phyloP scores from a whole-genome alignment of 768 basidiomycete genomes.

The Pulveroboletus frians region DNA sequence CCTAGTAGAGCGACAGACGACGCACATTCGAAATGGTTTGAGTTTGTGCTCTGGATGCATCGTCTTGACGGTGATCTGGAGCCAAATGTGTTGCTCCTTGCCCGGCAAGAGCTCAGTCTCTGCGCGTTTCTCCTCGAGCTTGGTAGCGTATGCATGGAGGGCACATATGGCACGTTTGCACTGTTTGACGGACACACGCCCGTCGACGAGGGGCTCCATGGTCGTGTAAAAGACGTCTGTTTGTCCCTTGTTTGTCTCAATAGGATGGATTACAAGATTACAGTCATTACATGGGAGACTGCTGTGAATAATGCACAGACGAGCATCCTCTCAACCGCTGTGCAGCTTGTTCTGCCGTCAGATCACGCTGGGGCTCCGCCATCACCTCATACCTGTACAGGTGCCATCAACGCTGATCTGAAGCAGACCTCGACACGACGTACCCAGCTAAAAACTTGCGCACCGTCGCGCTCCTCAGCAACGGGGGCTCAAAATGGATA shows the following conservation, averaged over 20 bases:
- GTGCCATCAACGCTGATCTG: background rate
- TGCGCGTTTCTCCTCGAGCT: conserved; percentile 58
- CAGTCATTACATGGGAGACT: too few species aligned
- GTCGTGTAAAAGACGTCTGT: background rate
- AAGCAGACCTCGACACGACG: conserved; percentile 19
- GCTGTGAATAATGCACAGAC: conserved; percentile 53
- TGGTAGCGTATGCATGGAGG: conserved; percentile 63
- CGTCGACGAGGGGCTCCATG: conserved; percentile 69
- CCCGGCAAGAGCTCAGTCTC: conserved; percentile 70
- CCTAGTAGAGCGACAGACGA: conserved; percentile 11
- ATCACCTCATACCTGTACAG: conserved; percentile 74
- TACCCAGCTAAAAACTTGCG: conserved; percentile 89
- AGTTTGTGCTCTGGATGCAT: conserved; percentile 69
- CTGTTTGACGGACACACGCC: conserved; percentile 64
- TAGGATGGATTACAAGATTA: background rate
- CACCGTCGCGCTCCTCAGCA: conserved; percentile 75
- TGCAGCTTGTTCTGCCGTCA: conserved; percentile 88
- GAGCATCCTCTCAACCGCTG: conserved; percentile 47
- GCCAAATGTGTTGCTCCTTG: conserved; percentile 85
- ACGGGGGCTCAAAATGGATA: conserved; percentile 81
- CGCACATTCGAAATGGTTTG: conserved; percentile 83
- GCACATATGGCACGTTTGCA: conserved; percentile 75
- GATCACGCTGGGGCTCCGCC: conserved; percentile 85
- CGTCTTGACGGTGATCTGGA: conserved; percentile 81
- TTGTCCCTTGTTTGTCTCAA: conserved; percentile 15